A percentile compares a stretch with the other conserved stretches of the same genome.
Evolutionary conservation across 768 basidiomycete genomes (phyloP).

Genomic region (Agaricus blazei): DNA sequence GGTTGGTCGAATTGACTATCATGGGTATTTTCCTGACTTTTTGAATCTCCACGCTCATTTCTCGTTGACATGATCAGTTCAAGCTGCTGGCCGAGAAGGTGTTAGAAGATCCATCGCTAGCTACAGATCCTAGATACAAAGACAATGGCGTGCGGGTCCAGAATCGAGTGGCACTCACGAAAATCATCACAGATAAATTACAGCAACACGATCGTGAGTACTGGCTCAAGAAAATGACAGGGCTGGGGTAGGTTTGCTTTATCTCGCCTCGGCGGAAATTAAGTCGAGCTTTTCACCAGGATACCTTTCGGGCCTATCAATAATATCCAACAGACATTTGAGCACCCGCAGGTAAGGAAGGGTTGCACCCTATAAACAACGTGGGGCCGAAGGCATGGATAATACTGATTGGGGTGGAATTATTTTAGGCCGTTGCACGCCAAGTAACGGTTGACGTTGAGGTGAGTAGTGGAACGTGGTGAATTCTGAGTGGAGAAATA

Average conservation of each 20-base stretch:
- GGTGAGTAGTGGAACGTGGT: constrained; percentile 34
- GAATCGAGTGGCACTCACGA: constrained; percentile 65
- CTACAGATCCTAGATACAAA: constrained; percentile 55
- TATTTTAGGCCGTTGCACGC: constrained; percentile 64
- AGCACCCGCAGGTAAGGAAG: constrained; percentile 61
- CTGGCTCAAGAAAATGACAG: constrained; percentile 75
- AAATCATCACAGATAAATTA: constrained; percentile 61
- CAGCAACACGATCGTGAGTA: constrained; percentile 52
- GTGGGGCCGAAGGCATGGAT: constrained; percentile 2
- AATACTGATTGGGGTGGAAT: constrained; percentile 9
- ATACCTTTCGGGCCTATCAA: constrained; percentile 92
- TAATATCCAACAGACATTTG: constrained; percentile 83
- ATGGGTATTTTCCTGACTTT: not conserved
- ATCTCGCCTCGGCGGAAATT: not conserved
- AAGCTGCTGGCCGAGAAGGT: constrained; percentile 58
- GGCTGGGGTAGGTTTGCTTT: constrained; percentile 57
- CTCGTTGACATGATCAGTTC: constrained; percentile 47
- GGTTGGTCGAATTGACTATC: constrained; percentile 30
- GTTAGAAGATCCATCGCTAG: constrained; percentile 55
- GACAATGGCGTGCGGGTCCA: constrained; percentile 74
- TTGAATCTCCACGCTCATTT: not conserved
- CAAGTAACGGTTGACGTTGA: constrained; percentile 73
- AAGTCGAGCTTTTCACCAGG: constrained; percentile 26
- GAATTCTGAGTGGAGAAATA: constrained; percentile 9
- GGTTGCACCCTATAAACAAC: constrained; percentile 5